Base-by-base conservation (phyloP, 1,284 basidiomycete species). In the Moesziomyces parantarcticus region DNA sequence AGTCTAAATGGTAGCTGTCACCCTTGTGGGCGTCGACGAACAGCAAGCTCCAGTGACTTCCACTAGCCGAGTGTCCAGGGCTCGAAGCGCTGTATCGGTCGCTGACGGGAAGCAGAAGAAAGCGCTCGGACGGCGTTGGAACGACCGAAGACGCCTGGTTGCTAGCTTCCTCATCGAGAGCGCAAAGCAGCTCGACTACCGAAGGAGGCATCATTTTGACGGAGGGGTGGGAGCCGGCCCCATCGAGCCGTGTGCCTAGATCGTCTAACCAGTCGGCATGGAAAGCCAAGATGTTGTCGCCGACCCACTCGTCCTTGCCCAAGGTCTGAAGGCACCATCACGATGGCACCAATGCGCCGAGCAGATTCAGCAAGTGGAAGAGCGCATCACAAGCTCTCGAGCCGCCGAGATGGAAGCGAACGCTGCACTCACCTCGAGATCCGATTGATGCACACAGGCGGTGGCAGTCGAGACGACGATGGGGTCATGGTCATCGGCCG, bases 201-300 rank as follows among this genome's bases (percentile, higher is more conserved):
- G 69, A 58, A 10, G 69, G 69, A 10, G 69, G 56, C 16, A 62
- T 53, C 69, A 67, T 72, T 32, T 63, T 66, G 56, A 66, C 59
- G 2, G 53, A 46, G 11, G 40, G 26, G 18, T 43, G 16, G 7
- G 39, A n/a, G 26, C 29, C 39, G n/a, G 26, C 16, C 10, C 11
- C 21, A 29, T 44, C 45, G 26, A 63, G 41, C 21, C 55, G 59
- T 14, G 23, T 46, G 16, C 39, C 42, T 13, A 72, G 58, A n/a
- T 64, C 46, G 25, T 58, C 46, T 3, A 72, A 59, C 69, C 69
- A 72, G 32, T 72, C 69, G 20, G 69, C 69, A 21, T 72, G 69
- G 44, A 72, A 72, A 8, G 69, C 63, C 9, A 72, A 39, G 7
- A 72, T 58, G 42, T 72, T 72, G 48, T 72, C 69, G 29, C 69